These are phyloP conservation scores for Pyricularia grisea DNA, from an alignment of 2,329 filamentous ascomycete genomes.

Conservation along the genomic window DNA sequence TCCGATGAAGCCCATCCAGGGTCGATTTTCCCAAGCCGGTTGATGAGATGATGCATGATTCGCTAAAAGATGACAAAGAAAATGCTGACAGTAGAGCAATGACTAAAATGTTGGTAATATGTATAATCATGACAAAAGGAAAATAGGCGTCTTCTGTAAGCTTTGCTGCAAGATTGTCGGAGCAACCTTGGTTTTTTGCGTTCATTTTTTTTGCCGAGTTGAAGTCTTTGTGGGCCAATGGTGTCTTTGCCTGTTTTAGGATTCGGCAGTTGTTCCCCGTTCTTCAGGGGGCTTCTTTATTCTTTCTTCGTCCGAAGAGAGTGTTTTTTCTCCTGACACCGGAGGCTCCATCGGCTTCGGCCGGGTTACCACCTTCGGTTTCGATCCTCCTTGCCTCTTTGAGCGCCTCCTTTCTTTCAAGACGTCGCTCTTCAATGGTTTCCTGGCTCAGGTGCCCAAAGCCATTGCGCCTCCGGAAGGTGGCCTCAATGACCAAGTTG, in stretches of 20 bases:
- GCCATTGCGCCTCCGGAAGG: conserved; percentile 69
- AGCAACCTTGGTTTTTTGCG: neutral
- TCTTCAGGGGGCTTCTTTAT: conserved; percentile 8
- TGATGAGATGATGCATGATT: neutral
- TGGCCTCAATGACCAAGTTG: conserved; percentile 73
- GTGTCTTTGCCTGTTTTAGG: neutral
- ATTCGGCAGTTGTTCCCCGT: neutral
- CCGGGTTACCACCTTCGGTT: conserved; percentile 16
- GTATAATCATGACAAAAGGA: neutral
- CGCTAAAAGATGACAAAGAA: neutral
- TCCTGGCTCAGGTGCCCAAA: conserved; percentile 77
- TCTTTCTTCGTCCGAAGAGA: conserved; percentile 33
- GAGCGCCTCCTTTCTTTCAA: conserved; percentile 50
- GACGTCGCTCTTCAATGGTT: conserved; percentile 66
- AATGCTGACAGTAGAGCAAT: neutral
- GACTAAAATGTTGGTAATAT: neutral
- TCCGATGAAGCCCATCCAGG: neutral
- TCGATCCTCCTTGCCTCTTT: conserved; percentile 29
- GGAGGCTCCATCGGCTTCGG: conserved; percentile 17
- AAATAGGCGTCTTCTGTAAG: neutral
- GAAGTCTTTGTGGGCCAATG: too few relatives aligned
- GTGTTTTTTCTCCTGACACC: conserved; percentile 27
- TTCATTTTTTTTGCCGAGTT: neutral
- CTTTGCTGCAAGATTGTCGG: neutral
- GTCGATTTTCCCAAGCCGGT: neutral